Conservation (phyloP, 1,284 basidiomycete genomes). For the Cryptococcus sp. region DNA sequence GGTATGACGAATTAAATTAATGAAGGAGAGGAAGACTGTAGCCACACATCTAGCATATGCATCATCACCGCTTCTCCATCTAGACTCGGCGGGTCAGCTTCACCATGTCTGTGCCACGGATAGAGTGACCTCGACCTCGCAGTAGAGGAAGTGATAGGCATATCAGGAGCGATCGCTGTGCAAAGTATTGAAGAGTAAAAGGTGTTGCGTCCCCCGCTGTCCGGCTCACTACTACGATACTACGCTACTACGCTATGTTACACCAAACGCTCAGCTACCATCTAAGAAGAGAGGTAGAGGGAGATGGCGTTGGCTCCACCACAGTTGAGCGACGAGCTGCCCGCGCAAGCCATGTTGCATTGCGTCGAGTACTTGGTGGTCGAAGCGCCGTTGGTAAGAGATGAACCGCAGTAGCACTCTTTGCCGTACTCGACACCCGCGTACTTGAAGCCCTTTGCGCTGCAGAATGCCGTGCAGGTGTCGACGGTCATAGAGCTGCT, state of each 20-base stretch:
- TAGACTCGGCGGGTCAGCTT: too few relatives aligned
- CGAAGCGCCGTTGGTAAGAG: slow-evolving; percentile 24
- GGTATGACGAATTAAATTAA: not conserved
- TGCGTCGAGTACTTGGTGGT: slow-evolving; percentile 16
- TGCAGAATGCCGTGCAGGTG: slow-evolving; percentile 20
- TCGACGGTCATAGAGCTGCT: slow-evolving; percentile 21
- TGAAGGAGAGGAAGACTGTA: not conserved
- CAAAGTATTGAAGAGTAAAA: too few relatives aligned
- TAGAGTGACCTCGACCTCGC: too few relatives aligned
- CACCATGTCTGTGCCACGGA: too few relatives aligned
- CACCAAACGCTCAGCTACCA: not conserved
- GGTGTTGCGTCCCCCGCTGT: too few relatives aligned
- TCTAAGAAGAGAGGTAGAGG: slow-evolving; percentile 9
- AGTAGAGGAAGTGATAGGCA: too few relatives aligned
- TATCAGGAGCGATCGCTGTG: too few relatives aligned
- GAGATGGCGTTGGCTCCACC: slow-evolving; percentile 30
- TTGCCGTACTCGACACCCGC: slow-evolving; percentile 17
- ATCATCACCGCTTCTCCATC: not conserved
- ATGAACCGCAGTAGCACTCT: slow-evolving; percentile 27
- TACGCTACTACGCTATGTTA: not conserved
- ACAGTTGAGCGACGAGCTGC: slow-evolving; percentile 16
- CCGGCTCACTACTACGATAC: too few relatives aligned
- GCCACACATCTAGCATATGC: not conserved
- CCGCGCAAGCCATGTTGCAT: slow-evolving; percentile 29
- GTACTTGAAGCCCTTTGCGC: slow-evolving; percentile 4